Base-by-base conservation (phyloP, 2,329 filamentous ascomycete genomes). In the Stachybotrys chlorohalonatus region DNA sequence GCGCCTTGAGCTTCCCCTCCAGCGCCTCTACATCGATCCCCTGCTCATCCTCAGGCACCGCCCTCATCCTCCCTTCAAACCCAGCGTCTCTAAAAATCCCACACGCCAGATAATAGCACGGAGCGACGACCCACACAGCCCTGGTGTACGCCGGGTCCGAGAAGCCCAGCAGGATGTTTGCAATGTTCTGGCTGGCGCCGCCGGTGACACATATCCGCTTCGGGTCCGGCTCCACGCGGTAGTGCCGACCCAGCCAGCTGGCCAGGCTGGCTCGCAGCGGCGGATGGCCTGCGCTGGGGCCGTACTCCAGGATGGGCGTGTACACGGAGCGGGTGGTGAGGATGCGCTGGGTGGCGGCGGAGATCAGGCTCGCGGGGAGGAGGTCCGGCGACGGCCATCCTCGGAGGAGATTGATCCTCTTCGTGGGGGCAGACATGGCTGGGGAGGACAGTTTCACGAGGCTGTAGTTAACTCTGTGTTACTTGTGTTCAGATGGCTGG, bases 51-150 rank as follows among this genome's bases (percentile, higher is more conserved):
- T 95, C 90, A 1, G 86, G 85, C 11, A 92, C 80, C 1, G 84
- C 86, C 52, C 78, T 78, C 64, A 95, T 65, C 42, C 84, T 81
- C 4, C 79, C 80, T 5, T 75, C 74, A 60, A 95, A 90, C 1
- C 90, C 87, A 6, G 85, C 78, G 69, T 96, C 92, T 55, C 88
- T 84, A 64, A 96, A 91, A 54, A 95, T 89, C n/a, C 85, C 79
- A 64, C 88, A 91, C 0, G 85, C 88, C n/a, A 95, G 76, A 69
- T 90, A 88, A 66, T 95, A 96, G 50, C 86, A 87, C 5, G 92
- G 92, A 17, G 87, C 84, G 1, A 91, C 83, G 70, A 92, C 81
- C 87, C 89, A 96, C 9, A 95, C 77, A 60, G 83, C 83, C 49
- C 80, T 76, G 1, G 92, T 96, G 64, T 85, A 86, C 2, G 76